Conservation (phyloP, 148 eudicot species). For the Diospyros lotus region DNA sequence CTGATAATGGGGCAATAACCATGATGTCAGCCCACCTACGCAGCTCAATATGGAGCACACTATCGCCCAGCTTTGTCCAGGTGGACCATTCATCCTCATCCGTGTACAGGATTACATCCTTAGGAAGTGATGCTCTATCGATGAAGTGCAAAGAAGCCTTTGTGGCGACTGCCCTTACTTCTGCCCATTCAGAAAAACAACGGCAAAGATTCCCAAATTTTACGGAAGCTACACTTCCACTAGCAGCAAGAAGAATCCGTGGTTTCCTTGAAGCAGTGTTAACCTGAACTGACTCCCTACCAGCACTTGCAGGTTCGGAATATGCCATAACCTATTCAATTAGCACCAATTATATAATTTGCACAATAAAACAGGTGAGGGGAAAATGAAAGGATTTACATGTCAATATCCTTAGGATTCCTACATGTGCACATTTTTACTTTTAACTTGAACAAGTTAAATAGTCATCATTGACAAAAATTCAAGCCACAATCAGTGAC, state of each 20-base stretch:
- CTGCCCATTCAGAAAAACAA: conserved; percentile 95
- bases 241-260: conserved; percentile 83
- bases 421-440: neutral
- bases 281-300: conserved; percentile 31
- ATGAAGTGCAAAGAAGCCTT: conserved; percentile 75
- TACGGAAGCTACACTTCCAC: conserved; percentile 97
- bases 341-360: neutral
- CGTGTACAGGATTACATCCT: conserved; percentile 66
- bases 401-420: neutral
- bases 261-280: conserved; percentile 51
- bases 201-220: conserved; percentile 84
- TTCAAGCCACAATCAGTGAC: neutral
- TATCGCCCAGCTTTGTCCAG: conserved; percentile 84
- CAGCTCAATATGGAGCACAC: conserved; percentile 87
- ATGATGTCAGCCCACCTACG: conserved; percentile 94
- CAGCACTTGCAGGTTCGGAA: conserved; percentile 22
- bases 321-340: conserved; percentile 32
- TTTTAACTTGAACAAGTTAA: neutral
- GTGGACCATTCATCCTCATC: conserved; percentile 93
- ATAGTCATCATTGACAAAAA: neutral
- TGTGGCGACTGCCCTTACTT: conserved; percentile 83
- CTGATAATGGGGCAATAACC: conserved; percentile 93
- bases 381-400: neutral
- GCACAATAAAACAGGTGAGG: neutral
- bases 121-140: conserved; percentile 57